phyloP scores from a whole-genome alignment of 2,329 filamentous ascomycete genomes.

The Dendrostoma leiphaemia region DNA sequence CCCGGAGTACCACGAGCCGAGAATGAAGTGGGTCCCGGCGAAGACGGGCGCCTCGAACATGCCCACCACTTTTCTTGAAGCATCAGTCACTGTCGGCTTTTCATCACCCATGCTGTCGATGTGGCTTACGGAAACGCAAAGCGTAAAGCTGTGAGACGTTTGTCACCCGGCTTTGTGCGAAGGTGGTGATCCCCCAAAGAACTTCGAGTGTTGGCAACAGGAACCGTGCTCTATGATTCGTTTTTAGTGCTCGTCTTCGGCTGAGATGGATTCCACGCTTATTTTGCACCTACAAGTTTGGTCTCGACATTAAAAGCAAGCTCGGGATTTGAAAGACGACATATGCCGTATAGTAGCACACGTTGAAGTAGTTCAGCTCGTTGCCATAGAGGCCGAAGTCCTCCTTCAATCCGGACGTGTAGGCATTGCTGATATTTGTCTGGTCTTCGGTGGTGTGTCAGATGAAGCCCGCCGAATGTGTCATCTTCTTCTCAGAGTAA shows the following conservation, averaged over 20 bases:
- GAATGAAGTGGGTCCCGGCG: constrained; percentile 31
- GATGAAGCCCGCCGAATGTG: neutral
- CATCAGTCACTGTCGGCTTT: neutral
- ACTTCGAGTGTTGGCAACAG: constrained; percentile 30
- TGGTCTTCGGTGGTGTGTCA: constrained; percentile 23
- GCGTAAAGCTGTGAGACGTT: constrained; percentile 31
- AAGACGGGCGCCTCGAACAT: constrained; percentile 33
- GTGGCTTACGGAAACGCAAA: constrained; percentile 23
- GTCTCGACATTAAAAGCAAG: constrained; percentile 30
- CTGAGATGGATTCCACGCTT: neutral
- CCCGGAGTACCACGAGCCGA: constrained; percentile 28
- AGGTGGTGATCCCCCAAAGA: constrained; percentile 31
- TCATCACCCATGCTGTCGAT: too few relatives aligned
- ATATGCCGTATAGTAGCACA: constrained; percentile 38
- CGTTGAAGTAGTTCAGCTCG: constrained; percentile 38
- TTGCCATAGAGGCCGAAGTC: constrained; percentile 36
- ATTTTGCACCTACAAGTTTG: constrained; percentile 24
- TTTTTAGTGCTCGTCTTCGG: neutral
- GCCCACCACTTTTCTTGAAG: constrained; percentile 24
- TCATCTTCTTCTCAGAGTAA: neutral
- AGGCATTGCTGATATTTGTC: constrained; percentile 35
- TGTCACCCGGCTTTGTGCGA: constrained; percentile 27
- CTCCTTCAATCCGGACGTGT: constrained; percentile 37
- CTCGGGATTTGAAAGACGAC: constrained; percentile 34
- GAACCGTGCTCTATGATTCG: constrained; percentile 25